These are phyloP conservation scores for Stromatinia cepivora DNA, from an alignment of 2,329 filamentous ascomycete genomes.

Conservation along the genomic window DNA sequence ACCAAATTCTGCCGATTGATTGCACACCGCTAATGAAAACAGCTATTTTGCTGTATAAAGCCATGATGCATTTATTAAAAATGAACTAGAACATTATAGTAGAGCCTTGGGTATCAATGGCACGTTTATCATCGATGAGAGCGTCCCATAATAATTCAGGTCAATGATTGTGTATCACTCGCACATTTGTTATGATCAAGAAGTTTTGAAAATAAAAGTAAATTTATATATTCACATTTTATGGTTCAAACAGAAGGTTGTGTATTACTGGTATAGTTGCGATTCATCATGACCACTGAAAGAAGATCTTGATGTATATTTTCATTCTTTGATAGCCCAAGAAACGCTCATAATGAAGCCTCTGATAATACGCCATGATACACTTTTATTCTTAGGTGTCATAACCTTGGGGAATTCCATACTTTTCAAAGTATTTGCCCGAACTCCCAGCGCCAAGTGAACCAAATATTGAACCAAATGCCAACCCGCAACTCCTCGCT, in stretches of 20 bases:
- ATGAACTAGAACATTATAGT: background rate
- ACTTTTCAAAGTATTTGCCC: constrained; percentile 6
- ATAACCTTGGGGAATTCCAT: constrained; percentile 14
- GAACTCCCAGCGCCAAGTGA: constrained; percentile 17
- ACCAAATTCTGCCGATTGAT: background rate
- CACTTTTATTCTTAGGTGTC: constrained; percentile 1
- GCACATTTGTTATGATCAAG: too few species aligned
- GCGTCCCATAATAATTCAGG: too few species aligned
- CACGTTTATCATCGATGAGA: too few species aligned
- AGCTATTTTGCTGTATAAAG: background rate
- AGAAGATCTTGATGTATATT: constrained; percentile 1
- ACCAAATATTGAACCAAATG: background rate
- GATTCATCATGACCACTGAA: too few species aligned
- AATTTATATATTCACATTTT: too few species aligned
- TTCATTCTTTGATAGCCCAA: constrained; percentile 5
- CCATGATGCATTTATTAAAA: background rate
- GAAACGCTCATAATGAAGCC: background rate
- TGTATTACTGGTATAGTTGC: background rate
- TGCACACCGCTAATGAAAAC: background rate
- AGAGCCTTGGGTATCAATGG: background rate
- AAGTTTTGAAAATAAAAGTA: too few species aligned
- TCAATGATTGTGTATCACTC: too few species aligned
- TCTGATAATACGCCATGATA: constrained; percentile 5
- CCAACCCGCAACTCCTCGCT: constrained; percentile 3
- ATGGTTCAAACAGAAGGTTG: too few species aligned